phyloP scores from a whole-genome alignment of 257 asterid genomes.

The Ophiorrhiza pumila region DNA sequence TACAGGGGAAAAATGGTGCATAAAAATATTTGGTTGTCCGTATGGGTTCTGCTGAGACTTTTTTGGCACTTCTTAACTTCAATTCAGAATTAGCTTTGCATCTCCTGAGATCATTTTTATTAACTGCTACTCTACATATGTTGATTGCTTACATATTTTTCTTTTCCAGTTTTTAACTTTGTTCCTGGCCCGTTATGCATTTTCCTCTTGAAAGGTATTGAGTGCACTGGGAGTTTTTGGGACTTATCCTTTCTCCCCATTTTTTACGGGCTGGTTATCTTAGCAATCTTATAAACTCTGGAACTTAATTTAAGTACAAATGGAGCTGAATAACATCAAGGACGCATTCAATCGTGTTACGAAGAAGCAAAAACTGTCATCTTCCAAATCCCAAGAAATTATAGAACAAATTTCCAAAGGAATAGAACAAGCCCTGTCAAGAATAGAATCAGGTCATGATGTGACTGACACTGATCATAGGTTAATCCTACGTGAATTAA shows the following conservation, averaged over 20 bases:
- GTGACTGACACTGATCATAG: slow-evolving; percentile 43
- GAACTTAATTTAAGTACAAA: slow-evolving; percentile 28
- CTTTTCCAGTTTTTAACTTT: not conserved
- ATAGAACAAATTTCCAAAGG: slow-evolving; percentile 60
- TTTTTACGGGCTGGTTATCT: slow-evolving; percentile 29
- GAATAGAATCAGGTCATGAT: slow-evolving; percentile 44
- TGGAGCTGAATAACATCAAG: slow-evolving; percentile 79
- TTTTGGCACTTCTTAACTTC: not conserved
- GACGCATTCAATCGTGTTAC: slow-evolving; percentile 77
- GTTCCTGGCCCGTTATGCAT: not conserved
- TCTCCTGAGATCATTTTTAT: too few species aligned
- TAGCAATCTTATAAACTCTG: slow-evolving; percentile 16
- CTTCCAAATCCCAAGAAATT: slow-evolving; percentile 70
- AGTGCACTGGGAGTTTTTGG: not conserved
- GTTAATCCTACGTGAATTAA: slow-evolving; percentile 53
- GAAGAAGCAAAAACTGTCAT: slow-evolving; percentile 73
- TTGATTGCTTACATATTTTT: not conserved
- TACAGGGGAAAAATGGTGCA: not conserved
- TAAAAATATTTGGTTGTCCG: not conserved
- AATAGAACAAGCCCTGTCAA: slow-evolving; percentile 63
- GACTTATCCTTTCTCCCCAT: too few species aligned
- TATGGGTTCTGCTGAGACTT: not conserved
- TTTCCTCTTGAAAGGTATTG: not conserved
- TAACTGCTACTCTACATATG: too few species aligned
- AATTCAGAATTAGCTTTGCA: not conserved